phyloP scores from a whole-genome alignment of 495 filamentous ascomycete genomes.

The Aspergillus incahuasiensis region DNA sequence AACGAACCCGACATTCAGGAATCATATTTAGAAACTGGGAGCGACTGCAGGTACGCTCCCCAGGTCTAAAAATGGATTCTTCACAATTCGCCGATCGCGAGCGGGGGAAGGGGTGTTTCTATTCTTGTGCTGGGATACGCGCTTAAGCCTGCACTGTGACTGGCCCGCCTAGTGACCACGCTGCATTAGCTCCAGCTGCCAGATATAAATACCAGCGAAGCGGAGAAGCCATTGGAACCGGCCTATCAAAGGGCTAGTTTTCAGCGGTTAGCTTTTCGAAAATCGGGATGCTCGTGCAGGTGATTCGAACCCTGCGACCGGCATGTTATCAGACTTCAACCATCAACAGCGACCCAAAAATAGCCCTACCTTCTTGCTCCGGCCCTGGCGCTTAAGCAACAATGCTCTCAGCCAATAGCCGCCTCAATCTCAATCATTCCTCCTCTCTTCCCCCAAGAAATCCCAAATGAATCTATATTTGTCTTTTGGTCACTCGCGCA shows the following conservation, averaged over 20 bases:
- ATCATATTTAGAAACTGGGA: not conserved
- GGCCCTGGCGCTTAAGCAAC: not conserved
- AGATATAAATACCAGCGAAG: slow-evolving; percentile 1
- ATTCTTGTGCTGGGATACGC: not conserved
- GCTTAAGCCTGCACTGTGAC: slow-evolving; percentile 1
- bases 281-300: not conserved
- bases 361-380: not conserved
- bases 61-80: slow-evolving; percentile 6
- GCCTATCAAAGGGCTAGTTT: not conserved
- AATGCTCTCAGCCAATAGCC: not conserved
- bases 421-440: not conserved
- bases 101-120: not conserved
- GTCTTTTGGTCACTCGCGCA: not conserved
- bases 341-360: not conserved
- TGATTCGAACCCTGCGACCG: not conserved
- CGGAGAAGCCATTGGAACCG: not conserved
- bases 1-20: not conserved
- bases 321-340: not conserved
- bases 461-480: not conserved
- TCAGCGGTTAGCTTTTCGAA: not conserved
- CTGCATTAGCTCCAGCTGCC: not conserved
- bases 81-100: not conserved
- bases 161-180: not conserved
- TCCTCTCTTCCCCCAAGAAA: not conserved
- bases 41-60: not conserved